Evolutionary conservation across 1,284 basidiomycete genomes (phyloP), one percentile per base, ranked within the genome.

Genomic region (Nidula niveotomentosa): DNA sequence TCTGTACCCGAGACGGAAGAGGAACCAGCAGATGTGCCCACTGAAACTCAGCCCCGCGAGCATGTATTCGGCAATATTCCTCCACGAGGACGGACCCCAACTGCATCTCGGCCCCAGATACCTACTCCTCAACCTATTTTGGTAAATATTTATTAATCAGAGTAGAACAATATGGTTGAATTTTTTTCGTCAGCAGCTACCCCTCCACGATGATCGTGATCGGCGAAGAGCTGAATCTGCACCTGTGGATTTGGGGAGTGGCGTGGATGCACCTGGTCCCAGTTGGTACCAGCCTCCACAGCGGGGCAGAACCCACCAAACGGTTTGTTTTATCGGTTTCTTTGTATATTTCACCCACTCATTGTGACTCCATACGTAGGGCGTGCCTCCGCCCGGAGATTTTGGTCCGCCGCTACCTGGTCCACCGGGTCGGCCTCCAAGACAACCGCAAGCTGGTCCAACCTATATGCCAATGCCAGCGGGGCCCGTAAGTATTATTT

Each of bases 391-490:
- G 36, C 54, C 41, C 36, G 17, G 15, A 6, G 18, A 8, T 2
- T 15, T 34, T 17, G 41, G 52, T n/a, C n/a, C 41, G 36, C 54
- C 52, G 34, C 53, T 56, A 39, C 56, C 53, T 9, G 53, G 58
- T 13, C 37, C 12, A 15, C n/a, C n/a, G 33, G 43, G 10, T 53
- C 45, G 36, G 9, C 35, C 53, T 13, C n/a, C 15, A 37, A 13
- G 33, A 44, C 47, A 47, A 41, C 55, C 30, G 51, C 59, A 53
- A 48, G 48, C 48, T 7, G 52, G 52, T 18, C 54, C 62, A 30
- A 53, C 58, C n/a, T 71, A 71, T 58, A 54, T 71, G 48, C 74
- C 72, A 12, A 74, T 75, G 74, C 75, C 76, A 36, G 58, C 67
- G 18, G 69, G 67, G 30, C 75, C 76, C 49, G 76, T 76, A 59